Percentiles rank a stretch among this genome's conserved stretches.
Conservation (phyloP, 352 stramenopile species). For the Globisporangium nagaii region DNA sequence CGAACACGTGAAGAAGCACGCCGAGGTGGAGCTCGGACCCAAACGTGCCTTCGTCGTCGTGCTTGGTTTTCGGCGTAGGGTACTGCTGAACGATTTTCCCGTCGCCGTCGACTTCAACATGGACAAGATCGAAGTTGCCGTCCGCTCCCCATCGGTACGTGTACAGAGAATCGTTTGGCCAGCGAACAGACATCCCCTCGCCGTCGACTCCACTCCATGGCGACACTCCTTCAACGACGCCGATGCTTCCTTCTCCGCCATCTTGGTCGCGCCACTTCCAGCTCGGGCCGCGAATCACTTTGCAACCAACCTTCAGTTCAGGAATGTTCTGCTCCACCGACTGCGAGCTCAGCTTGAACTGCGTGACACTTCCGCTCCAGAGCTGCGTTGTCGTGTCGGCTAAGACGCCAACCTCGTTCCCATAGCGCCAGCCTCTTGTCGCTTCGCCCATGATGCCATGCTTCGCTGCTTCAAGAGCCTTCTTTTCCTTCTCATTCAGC, state of each 20-base stretch:
- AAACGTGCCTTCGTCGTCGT: conserved; percentile 71
- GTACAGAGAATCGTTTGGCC: conserved; percentile 85
- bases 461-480: conserved; percentile 54
- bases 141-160: conserved; percentile 87
- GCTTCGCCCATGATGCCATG: conserved; percentile 69
- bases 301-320: conserved; percentile 73
- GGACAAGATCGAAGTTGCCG: conserved; percentile 81
- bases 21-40: conserved; percentile 74
- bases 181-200: conserved; percentile 86
- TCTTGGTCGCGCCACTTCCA: conserved; percentile 90
- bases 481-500: conserved; percentile 44
- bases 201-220: conserved; percentile 86
- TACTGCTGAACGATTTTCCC: conserved; percentile 67
- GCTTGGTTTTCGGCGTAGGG: conserved; percentile 62
- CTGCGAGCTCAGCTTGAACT: conserved; percentile 52
- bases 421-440: conserved; percentile 47
- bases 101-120: conserved; percentile 80
- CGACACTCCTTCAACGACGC: conserved; percentile 77
- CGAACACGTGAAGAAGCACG: conserved; percentile 67
- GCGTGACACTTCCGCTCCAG: conserved; percentile 74
- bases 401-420: conserved; percentile 70
- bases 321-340: conserved; percentile 40
- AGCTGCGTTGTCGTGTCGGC: conserved; percentile 59
- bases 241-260: conserved; percentile 77
- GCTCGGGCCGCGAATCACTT: conserved; percentile 86